Percentiles rank a stretch among this genome's conserved stretches.
Conservation (phyloP, 2,329 filamentous ascomycete genomes). For the Elsinoe arachidis region DNA sequence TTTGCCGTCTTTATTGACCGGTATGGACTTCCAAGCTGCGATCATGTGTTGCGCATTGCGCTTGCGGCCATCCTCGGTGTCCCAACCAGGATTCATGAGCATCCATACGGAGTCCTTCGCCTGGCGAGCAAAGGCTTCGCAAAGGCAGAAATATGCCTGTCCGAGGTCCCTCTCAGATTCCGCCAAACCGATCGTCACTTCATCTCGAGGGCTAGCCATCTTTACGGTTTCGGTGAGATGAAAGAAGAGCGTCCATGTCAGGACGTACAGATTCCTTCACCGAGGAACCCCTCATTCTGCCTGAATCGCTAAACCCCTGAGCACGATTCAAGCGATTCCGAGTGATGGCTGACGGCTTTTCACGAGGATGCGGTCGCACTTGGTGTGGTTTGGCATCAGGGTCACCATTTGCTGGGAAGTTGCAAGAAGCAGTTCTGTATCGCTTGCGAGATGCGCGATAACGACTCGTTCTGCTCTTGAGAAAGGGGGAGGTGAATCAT, state of each 20-base stretch:
- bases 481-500: background rate
- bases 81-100: conserved; percentile 47
- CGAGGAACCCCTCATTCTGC: too few species aligned
- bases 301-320: too few species aligned
- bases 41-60: conserved; percentile 32
- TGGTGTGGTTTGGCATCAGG: too few species aligned
- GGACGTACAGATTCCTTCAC: too few species aligned
- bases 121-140: conserved; percentile 44
- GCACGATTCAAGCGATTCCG: too few species aligned
- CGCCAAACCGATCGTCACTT: background rate
- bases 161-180: background rate
- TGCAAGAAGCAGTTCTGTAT: too few species aligned
- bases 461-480: background rate
- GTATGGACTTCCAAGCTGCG: conserved; percentile 35
- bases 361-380: too few species aligned
- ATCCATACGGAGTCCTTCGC: conserved; percentile 44
- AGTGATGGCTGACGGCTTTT: too few species aligned
- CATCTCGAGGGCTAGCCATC: background rate
- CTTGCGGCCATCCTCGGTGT: conserved; percentile 39
- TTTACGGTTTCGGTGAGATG: background rate
- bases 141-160: conserved; percentile 21
- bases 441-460: too few species aligned
- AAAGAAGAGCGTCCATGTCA: too few species aligned
- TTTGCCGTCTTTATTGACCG: conserved; percentile 36
- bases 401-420: too few species aligned